Base-by-base conservation (phyloP, 2,329 filamentous ascomycete genomes). In the Pyricularia sp. region DNA sequence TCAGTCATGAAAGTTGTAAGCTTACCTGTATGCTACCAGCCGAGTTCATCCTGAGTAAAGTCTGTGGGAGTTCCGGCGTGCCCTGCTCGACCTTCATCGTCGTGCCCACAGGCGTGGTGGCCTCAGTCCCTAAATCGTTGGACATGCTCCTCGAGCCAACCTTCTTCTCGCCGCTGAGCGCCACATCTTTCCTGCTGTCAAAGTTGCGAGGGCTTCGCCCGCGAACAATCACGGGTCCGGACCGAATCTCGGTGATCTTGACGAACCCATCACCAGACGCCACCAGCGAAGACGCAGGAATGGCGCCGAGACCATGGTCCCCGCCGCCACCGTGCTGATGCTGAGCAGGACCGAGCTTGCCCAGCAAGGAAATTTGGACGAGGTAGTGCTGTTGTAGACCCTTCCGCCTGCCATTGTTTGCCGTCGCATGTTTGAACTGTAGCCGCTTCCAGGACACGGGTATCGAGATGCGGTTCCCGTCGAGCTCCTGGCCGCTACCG, bases 381-480 rank as follows among this genome's bases (percentile, higher is more conserved):
- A 96, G 86, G 77, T 97, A 98, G 78, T 97, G 94, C 78, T 98
- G 94, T 77, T 98, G 94, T 65, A 97, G 82, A 72, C 97, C 94
- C 79, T 97, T 97, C 73, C 94, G 87, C 68, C 94, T 88, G 14
- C 94, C 94, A 76, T 98, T 98, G 78, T 98, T 98, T 67, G 94
- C 94, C 0, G 94, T 98, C 1, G 94, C 94, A 73, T 97, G 95
- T 75, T 97, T 92, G 79, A 98, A 98, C 78, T 98, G 94, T 69
- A 98, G 81, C 68, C 94, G 85, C 79, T 97, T 97, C 94, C 94
- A 98, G 42, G 92, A 90, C 68, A 97, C 90, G 1, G 93, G 92
- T 69, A 97, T 88, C 58, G 88, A 92, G 10, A 94, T 89, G 69
- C 89, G 90, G 69, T 92, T 89, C 1, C 90, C 90, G 75, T 97